Evolutionary conservation across 2,329 filamentous ascomycete genomes (phyloP).

Genomic region (Cercospora zeina): DNA sequence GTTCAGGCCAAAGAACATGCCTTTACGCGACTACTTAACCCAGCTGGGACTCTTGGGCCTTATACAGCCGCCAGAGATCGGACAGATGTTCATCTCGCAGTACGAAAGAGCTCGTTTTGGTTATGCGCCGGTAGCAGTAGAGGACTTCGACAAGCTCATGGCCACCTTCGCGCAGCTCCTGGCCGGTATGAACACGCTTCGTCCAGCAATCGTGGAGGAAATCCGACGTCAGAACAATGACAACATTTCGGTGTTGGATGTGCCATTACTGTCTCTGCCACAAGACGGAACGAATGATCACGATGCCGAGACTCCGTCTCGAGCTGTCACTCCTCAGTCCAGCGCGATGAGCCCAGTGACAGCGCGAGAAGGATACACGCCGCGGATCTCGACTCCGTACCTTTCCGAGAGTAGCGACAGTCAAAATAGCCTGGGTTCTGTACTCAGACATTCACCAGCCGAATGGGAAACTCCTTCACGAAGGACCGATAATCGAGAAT

Average conservation of each 20-base stretch:
- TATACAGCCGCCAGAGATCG: constrained; percentile 53
- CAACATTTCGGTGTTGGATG: constrained; percentile 13
- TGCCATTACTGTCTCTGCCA: constrained; percentile 10
- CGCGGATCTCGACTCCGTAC: constrained; percentile 30
- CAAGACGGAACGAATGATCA: constrained; percentile 3
- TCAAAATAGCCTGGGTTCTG: constrained; percentile 34
- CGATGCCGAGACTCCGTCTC: constrained; percentile 21
- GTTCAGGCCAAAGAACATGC: constrained; percentile 69
- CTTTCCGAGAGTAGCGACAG: constrained; percentile 28
- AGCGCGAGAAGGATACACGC: constrained; percentile 30
- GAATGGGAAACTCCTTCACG: constrained; percentile 9
- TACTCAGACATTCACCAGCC: constrained; percentile 28
- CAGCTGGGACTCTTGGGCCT: constrained; percentile 70
- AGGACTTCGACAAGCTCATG: constrained; percentile 77
- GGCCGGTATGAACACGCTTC: constrained; percentile 67
- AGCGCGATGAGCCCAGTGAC: constrained; percentile 36
- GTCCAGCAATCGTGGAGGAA: constrained; percentile 54
- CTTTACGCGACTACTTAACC: constrained; percentile 74
- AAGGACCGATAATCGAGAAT: neutral
- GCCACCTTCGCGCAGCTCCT: constrained; percentile 78
- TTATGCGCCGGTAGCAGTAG: constrained; percentile 64
- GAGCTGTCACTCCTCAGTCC: constrained; percentile 25
- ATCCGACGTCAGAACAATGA: constrained; percentile 39
- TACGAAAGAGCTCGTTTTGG: constrained; percentile 90
- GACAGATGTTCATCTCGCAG: constrained; percentile 63